Base-by-base conservation (phyloP, 2,329 filamentous ascomycete species). In the Niveomyces coronatus region DNA sequence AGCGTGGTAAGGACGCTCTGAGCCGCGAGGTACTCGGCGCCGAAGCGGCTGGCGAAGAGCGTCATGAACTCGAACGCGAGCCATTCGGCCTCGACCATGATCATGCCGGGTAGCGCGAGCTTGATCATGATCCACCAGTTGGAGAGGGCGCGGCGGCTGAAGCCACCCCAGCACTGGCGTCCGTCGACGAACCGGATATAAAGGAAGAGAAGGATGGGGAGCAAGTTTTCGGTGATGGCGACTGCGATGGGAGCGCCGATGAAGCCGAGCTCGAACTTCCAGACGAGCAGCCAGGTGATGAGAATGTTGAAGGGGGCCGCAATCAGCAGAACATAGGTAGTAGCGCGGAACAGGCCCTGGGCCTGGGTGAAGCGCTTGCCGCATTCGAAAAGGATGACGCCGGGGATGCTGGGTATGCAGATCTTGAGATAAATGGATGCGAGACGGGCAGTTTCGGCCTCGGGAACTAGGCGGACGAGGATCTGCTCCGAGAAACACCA, bases 31-130 rank as follows among this genome's bases (percentile, higher is more conserved):
- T 82, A 77, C 14, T 79, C 79, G 2, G 84, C 77, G 13, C 83
- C 84, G 41, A 95, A 79, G 49, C 83, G 85, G 36, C 81, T 85
- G 0, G 85, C 76, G 8, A 79, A 77, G n/a, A 95, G 68, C 0
- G 87, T 94, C 45, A 94, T 67, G 34, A 94, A 77, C 57, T 96
- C 89, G 56, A 96, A 96, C 6, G 88, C 87, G 9, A 95, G 71
- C 63, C 85, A 94, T 57, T 96, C 89, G 5, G 89, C 87, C 56
- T 93, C 79, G 2, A 96, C 82, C 88, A 95, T 95, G 47, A 94
- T 66, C 56, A 96, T 78, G 2, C 89, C 89, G 0, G 89, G 88
- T 10, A 95, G 65, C 1, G 89, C 86, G 26, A 96, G 79, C 33
- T 78, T 76, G 50, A 96, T 75, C 89, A 94, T 93, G 8, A 58